Evolutionary conservation across 345 rosid genomes (phyloP), one percentile per base, ranked within the genome.

Genomic region (Linum trigynum): DNA sequence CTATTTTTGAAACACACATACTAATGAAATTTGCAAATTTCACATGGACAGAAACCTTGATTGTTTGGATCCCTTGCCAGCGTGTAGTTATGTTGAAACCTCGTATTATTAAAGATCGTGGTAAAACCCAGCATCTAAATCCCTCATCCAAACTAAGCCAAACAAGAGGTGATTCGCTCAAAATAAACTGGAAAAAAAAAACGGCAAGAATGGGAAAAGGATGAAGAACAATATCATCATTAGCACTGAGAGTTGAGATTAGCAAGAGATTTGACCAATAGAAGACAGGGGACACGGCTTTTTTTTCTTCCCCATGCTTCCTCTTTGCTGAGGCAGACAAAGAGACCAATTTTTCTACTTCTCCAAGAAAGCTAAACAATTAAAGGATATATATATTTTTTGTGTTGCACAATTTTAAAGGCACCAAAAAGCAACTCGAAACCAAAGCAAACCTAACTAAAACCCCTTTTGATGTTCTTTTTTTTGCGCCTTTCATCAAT

Each of bases 321-420:
- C 32, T 56, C 8, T n/a, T 56, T n/a, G 8, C 16, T 56, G 61
- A 37, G 4, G 37, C 32, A 23, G 61, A 23, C 61, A 57, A 23
- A 57, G 61, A 23, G 61, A 57, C 61, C 37, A 57, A 57, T 57
- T 4, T 57, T 37, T 57, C n/a, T 57, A 57, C 61, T 57, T 57
- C 61, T 57, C 38, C 61, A 23, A 57, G 16, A 57, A 57, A 48
- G 53, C 14, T 0, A 3, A 48, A 10, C 3, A 48, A 48, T 23
- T 0, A 57, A 57, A 7, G 1, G 61, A 57, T 16, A 10, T 57
- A 10, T 17, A 5, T 57, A 0, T 23, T 23, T 23, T 23, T 23
- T 23, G 32, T 23, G 32, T 57, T 57, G 61, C 61, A 57, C 38
- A 57, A 57, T 12, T 57, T 57, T 17, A 12, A 3, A 17, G 23